Evolutionary conservation across 352 stramenopile genomes (phyloP).

Genomic region (Globisporangium nagaii): DNA sequence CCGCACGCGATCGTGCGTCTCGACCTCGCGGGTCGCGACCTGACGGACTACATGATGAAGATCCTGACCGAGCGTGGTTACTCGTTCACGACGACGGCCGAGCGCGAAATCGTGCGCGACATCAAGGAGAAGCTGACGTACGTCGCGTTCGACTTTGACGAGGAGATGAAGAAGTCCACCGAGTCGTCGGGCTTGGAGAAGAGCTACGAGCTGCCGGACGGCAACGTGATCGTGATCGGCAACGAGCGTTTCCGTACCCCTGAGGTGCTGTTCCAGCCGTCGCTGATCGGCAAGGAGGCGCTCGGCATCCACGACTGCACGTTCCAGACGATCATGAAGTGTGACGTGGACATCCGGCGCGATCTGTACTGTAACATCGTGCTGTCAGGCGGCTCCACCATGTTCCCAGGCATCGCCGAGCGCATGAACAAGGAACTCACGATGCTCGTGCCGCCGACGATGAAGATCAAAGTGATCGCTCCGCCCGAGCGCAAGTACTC

Average conservation of each 20-base stretch:
- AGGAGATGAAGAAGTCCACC: conserved; percentile 89
- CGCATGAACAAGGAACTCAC: conserved; percentile 93
- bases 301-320: conserved; percentile 75
- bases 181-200: conserved; percentile 87
- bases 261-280: conserved; percentile 96
- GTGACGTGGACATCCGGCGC: conserved; percentile 83
- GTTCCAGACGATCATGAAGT: conserved; percentile 87
- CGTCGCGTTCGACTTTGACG: conserved; percentile 91
- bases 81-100: conserved; percentile 91
- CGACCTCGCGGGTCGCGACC: conserved; percentile 90
- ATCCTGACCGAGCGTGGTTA: conserved; percentile 94
- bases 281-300: conserved; percentile 88
- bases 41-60: conserved; percentile 97
- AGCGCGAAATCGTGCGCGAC: conserved; percentile 93
- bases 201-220: conserved; percentile 96
- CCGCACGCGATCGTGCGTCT: too few relatives aligned
- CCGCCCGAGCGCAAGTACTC: conserved; percentile 94
- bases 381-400: conserved; percentile 94
- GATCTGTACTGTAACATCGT: conserved; percentile 95
- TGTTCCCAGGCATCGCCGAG: conserved; percentile 94
- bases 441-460: conserved; percentile 82
- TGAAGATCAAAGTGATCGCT: conserved; percentile 95
- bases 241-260: conserved; percentile 94
- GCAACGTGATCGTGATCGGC: conserved; percentile 96
- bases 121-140: conserved; percentile 99